Evolutionary conservation across 2,329 filamentous ascomycete genomes (phyloP).

Genomic region (Colletotrichum coccodes): DNA sequence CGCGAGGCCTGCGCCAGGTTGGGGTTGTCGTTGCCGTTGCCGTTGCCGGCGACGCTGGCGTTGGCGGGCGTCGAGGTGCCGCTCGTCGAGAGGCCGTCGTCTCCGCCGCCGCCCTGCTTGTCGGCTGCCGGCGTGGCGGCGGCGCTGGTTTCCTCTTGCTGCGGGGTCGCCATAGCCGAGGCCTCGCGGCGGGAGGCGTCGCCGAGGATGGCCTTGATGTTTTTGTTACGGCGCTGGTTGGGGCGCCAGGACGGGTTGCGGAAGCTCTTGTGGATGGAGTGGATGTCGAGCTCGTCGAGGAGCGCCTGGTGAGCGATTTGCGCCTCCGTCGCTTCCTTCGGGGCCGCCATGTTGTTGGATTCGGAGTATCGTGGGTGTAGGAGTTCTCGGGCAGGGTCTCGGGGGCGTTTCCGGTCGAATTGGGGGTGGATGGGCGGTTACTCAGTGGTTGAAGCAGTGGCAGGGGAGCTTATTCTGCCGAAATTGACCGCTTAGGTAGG

Average conservation of each 20-base stretch:
- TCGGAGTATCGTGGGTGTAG: slow-evolving; percentile 32
- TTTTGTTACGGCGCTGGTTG: slow-evolving; percentile 96
- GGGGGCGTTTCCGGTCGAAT: neutral
- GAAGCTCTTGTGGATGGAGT: slow-evolving; percentile 87
- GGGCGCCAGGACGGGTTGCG: slow-evolving; percentile 92
- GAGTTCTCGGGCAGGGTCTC: neutral
- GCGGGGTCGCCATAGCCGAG: slow-evolving; percentile 77
- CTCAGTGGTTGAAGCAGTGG: slow-evolving; percentile 9
- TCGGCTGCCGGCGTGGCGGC: slow-evolving; percentile 68
- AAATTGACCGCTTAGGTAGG: slow-evolving; percentile 10
- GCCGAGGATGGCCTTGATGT: slow-evolving; percentile 94
- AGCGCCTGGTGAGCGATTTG: slow-evolving; percentile 86
- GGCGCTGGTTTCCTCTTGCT: slow-evolving; percentile 77
- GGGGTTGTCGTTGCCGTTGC: slow-evolving; percentile 52
- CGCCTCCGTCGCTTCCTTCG: slow-evolving; percentile 77
- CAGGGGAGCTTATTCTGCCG: slow-evolving; percentile 31
- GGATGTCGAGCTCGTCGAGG: slow-evolving; percentile 91
- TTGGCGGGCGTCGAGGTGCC: slow-evolving; percentile 66
- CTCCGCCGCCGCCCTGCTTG: slow-evolving; percentile 57
- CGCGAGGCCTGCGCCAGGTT: slow-evolving; percentile 92
- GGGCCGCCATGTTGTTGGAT: slow-evolving; percentile 70
- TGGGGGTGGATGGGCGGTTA: neutral
- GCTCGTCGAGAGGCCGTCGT: slow-evolving; percentile 66
- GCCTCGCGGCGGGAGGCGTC: slow-evolving; percentile 90
- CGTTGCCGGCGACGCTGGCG: slow-evolving; percentile 47